Conservation (phyloP, 495 filamentous ascomycete species). For the Tetracladium setigerum region DNA sequence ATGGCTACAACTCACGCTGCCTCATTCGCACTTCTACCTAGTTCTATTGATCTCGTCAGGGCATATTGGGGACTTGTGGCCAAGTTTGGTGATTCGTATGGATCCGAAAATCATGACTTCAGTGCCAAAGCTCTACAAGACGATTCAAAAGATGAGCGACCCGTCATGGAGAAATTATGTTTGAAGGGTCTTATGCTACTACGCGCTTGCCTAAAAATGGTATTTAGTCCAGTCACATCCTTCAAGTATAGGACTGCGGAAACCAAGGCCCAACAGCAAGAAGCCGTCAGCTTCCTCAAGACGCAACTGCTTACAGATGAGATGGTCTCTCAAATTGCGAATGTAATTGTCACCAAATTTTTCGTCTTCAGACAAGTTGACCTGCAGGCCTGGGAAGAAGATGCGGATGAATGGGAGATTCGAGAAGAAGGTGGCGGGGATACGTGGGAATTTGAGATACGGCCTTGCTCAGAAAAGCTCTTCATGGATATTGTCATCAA, state of each 20-base stretch:
- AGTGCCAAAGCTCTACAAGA: slow-evolving; percentile 35
- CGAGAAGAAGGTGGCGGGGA: slow-evolving; percentile 72
- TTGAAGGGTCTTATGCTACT: slow-evolving; percentile 76
- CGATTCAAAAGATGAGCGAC: slow-evolving; percentile 45
- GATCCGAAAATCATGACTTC: slow-evolving; percentile 20
- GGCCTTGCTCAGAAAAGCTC: slow-evolving; percentile 86
- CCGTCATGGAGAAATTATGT: slow-evolving; percentile 64
- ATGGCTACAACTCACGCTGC: slow-evolving; percentile 70
- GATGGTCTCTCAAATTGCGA: slow-evolving; percentile 70
- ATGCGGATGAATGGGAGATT: slow-evolving; percentile 84
- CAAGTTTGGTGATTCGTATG: slow-evolving; percentile 64
- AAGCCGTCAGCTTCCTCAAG: slow-evolving; percentile 57
- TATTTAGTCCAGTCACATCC: slow-evolving; percentile 67
- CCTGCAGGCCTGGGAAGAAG: slow-evolving; percentile 83
- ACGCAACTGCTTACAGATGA: slow-evolving; percentile 63
- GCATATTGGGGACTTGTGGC: slow-evolving; percentile 79
- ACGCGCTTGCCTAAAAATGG: slow-evolving; percentile 76
- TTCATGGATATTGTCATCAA: slow-evolving; percentile 87
- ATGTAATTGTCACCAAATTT: slow-evolving; percentile 75
- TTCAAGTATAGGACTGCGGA: slow-evolving; percentile 71
- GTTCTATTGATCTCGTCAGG: slow-evolving; percentile 63
- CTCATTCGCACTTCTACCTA: slow-evolving; percentile 72
- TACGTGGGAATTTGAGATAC: slow-evolving; percentile 79
- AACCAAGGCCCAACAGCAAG: slow-evolving; percentile 60
- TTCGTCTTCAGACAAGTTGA: slow-evolving; percentile 83